A percentile compares a stretch with the other conserved stretches of the same genome.
Conservation (phyloP, 306 rosid species). For the Oxytropis ochrocephala region DNA sequence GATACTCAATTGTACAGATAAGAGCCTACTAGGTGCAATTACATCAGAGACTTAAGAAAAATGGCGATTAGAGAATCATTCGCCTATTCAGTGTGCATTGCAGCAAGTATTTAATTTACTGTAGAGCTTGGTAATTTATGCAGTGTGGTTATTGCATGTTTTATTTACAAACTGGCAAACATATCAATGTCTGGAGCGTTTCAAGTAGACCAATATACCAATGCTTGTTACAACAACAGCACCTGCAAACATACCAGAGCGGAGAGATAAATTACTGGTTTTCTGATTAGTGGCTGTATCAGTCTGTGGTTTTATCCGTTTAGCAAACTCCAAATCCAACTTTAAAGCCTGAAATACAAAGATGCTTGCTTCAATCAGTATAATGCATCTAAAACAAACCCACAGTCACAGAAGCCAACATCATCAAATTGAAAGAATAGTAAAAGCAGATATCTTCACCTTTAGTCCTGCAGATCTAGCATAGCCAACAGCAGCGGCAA, state of each 20-base stretch:
- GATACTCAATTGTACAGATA: neutral
- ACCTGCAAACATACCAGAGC: conserved; percentile 52
- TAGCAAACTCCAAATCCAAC: conserved; percentile 64
- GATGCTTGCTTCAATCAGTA: conserved; percentile 12
- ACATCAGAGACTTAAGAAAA: conserved; percentile 9
- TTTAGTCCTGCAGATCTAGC: conserved; percentile 69
- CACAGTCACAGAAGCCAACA: neutral
- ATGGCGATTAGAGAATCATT: neutral
- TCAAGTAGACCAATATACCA: conserved; percentile 56
- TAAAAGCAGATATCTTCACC: conserved; percentile 39
- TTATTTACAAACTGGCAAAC: conserved; percentile 17
- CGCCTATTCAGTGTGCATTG: conserved; percentile 9
- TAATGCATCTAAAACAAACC: neutral
- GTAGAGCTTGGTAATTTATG: neutral
- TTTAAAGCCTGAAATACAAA: conserved; percentile 60
- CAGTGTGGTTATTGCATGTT: neutral
- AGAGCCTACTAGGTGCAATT: conserved; percentile 3
- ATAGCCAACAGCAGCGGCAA: conserved; percentile 63
- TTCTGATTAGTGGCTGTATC: conserved; percentile 19
- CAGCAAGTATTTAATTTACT: neutral
- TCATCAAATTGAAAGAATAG: neutral
- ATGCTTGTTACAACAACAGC: conserved; percentile 52
- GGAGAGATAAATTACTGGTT: conserved; percentile 24
- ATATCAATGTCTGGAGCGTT: conserved; percentile 51
- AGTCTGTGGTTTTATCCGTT: neutral